phyloP scores from a whole-genome alignment of 352 stramenopile genomes.

The Pythium angustatum region DNA sequence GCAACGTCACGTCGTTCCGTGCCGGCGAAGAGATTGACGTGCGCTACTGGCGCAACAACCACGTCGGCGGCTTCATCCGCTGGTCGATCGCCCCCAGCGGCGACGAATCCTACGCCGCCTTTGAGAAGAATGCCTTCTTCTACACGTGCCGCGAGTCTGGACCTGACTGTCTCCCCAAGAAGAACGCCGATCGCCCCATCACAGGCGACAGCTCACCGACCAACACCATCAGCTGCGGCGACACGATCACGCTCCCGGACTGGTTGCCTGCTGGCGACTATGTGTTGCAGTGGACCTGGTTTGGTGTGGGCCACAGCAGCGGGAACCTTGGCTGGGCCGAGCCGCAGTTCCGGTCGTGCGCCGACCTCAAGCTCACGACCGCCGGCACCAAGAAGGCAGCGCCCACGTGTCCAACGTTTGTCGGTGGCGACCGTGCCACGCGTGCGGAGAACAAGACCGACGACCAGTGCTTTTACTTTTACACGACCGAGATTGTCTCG shows the following conservation, averaged over 20 bases:
- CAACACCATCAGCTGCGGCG: constrained; percentile 20
- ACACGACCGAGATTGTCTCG: constrained; percentile 18
- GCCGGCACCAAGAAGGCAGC: background rate
- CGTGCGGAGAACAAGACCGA: constrained; percentile 14
- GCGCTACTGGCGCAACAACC: constrained; percentile 37
- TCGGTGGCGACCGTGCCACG: constrained; percentile 24
- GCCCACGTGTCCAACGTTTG: constrained; percentile 23
- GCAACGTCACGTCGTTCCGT: constrained; percentile 11
- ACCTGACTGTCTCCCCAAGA: constrained; percentile 22
- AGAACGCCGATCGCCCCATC: constrained; percentile 8
- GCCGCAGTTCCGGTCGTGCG: constrained; percentile 23
- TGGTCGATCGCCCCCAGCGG: constrained; percentile 28
- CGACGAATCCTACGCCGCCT: constrained; percentile 26
- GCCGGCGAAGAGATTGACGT: constrained; percentile 32
- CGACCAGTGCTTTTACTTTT: constrained; percentile 28
- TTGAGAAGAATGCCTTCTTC: constrained; percentile 33
- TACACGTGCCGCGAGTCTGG: constrained; percentile 36
- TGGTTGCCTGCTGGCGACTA: constrained; percentile 25
- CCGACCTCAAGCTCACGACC: constrained; percentile 25
- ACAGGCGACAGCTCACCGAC: constrained; percentile 6
- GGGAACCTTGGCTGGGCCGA: constrained; percentile 20
- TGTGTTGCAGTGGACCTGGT: constrained; percentile 29
- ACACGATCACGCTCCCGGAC: constrained; percentile 28
- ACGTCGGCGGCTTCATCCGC: constrained; percentile 36
- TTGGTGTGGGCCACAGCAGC: constrained; percentile 16